Conservation (phyloP, 1,139 yeast species). For the Yamadazyma trypodendri region DNA sequence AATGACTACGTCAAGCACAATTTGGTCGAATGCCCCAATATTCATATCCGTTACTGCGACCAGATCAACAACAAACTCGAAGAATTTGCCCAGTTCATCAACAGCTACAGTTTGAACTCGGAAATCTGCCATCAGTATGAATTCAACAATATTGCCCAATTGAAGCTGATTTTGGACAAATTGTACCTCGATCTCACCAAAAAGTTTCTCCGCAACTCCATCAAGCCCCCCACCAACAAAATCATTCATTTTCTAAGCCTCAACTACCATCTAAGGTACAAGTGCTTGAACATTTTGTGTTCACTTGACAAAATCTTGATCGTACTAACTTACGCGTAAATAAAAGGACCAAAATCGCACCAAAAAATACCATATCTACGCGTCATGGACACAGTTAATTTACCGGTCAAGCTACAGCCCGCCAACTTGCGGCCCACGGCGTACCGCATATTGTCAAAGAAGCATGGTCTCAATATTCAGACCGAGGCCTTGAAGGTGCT, state of each 20-base stretch:
- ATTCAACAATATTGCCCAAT: constrained; percentile 12
- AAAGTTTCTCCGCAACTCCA: constrained; percentile 12
- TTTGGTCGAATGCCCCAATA: constrained; percentile 9
- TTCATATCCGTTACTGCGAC: constrained; percentile 11
- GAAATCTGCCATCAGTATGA: constrained; percentile 10
- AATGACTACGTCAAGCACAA: constrained; percentile 9
- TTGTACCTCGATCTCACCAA: constrained; percentile 10
- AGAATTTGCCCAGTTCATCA: constrained; percentile 12
- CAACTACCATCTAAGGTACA: constrained; percentile 9
- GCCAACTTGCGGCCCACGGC: constrained; percentile 88
- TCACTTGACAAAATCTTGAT: constrained; percentile 12
- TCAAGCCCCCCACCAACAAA: constrained; percentile 5
- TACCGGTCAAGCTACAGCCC: constrained; percentile 77
- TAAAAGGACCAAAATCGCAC: not conserved
- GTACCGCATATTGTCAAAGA: constrained; percentile 83
- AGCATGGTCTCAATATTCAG: constrained; percentile 87
- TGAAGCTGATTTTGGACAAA: constrained; percentile 12
- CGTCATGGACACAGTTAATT: constrained; percentile 12
- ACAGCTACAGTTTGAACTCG: not conserved
- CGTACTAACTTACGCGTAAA: constrained; percentile 14
- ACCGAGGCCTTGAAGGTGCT: constrained; percentile 76
- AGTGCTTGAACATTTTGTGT: constrained; percentile 8
- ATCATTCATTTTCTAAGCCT: constrained; percentile 9
- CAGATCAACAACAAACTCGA: constrained; percentile 11
- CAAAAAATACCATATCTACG: not conserved